A percentile compares a stretch with the other conserved stretches of the same genome.
phyloP scores from a whole-genome alignment of 202 grass and related monocot genomes.

The Bolboschoenoplectus hybrid region DNA sequence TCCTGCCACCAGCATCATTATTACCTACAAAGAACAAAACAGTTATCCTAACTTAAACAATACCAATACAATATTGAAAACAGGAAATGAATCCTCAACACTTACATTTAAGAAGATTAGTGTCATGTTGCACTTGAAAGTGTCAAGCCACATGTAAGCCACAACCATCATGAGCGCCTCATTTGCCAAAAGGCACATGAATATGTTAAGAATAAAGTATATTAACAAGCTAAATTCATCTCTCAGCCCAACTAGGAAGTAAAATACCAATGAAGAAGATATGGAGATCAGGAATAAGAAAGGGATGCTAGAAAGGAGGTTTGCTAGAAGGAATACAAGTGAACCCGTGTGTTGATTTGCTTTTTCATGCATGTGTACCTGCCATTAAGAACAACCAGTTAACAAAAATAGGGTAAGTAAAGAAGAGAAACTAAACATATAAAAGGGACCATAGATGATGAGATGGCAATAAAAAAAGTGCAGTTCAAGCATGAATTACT shows the following conservation, averaged over 20 bases:
- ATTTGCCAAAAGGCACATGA: constrained; percentile 83
- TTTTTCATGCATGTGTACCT: constrained; percentile 82
- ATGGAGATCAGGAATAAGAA: constrained; percentile 85
- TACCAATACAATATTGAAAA: constrained; percentile 13
- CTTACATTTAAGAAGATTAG: constrained; percentile 81
- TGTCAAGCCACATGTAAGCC: constrained; percentile 73
- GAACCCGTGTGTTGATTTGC: constrained; percentile 73
- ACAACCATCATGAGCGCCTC: constrained; percentile 83
- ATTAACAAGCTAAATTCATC: constrained; percentile 82
- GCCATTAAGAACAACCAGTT: constrained; percentile 29
- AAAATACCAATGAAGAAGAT: constrained; percentile 71
- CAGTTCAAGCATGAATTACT: background rate
- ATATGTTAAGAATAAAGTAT: constrained; percentile 80
- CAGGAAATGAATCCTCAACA: background rate
- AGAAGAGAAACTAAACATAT: constrained; percentile 9
- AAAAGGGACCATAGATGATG: background rate
- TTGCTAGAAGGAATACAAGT: constrained; percentile 72
- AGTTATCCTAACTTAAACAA: constrained; percentile 16
- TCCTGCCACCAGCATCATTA: constrained; percentile 94
- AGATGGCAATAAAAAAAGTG: background rate
- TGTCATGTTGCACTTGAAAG: constrained; percentile 68
- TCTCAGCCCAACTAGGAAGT: constrained; percentile 84
- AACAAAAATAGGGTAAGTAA: background rate
- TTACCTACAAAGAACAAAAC: constrained; percentile 52
- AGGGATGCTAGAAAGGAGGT: constrained; percentile 75